phyloP scores from a whole-genome alignment of 2,329 filamentous ascomycete genomes.

The Escovopsis sp. region DNA sequence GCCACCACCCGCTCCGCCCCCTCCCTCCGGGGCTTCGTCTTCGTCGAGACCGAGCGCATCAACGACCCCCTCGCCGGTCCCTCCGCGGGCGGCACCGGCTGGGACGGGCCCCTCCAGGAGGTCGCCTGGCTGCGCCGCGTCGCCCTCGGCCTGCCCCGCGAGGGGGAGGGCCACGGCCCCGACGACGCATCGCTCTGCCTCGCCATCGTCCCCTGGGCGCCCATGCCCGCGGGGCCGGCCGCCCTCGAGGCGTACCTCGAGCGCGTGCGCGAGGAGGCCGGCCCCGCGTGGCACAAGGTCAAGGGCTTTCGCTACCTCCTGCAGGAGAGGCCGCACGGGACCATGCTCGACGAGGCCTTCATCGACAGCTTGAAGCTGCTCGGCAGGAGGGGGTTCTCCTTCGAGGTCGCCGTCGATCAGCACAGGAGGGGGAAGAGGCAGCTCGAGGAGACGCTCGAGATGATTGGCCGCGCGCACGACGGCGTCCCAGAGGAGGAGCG shows the following conservation, averaged over 20 bases:
- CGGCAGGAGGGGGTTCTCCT: conserved; percentile 47
- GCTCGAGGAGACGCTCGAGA: conserved; percentile 53
- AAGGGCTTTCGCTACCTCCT: conserved; percentile 72
- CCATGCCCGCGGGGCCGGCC: conserved; percentile 47
- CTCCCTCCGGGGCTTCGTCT: conserved; percentile 55
- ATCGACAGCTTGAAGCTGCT: conserved; percentile 51
- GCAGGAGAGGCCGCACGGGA: conserved; percentile 57
- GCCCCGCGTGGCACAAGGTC: conserved; percentile 49
- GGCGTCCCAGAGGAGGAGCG: conserved; percentile 42
- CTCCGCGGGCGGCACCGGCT: conserved; percentile 38
- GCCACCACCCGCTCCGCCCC: conserved; percentile 24
- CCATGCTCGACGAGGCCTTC: conserved; percentile 48
- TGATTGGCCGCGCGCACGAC: conserved; percentile 52
- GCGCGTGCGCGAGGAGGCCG: conserved; percentile 43
- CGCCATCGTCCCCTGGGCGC: conserved; percentile 75
- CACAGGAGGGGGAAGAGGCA: conserved; percentile 61
- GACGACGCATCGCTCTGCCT: conserved; percentile 37
- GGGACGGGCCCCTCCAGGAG: conserved; percentile 55
- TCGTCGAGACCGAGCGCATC: conserved; percentile 68
- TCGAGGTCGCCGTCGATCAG: conserved; percentile 76
- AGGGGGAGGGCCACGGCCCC: conserved; percentile 40
- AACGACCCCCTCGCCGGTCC: conserved; percentile 36
- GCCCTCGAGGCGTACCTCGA: conserved; percentile 51
- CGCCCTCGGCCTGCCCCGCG: conserved; percentile 39
- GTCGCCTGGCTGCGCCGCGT: conserved; percentile 54